phyloP scores from a whole-genome alignment of 257 asterid genomes.

The Scutellaria minor region DNA sequence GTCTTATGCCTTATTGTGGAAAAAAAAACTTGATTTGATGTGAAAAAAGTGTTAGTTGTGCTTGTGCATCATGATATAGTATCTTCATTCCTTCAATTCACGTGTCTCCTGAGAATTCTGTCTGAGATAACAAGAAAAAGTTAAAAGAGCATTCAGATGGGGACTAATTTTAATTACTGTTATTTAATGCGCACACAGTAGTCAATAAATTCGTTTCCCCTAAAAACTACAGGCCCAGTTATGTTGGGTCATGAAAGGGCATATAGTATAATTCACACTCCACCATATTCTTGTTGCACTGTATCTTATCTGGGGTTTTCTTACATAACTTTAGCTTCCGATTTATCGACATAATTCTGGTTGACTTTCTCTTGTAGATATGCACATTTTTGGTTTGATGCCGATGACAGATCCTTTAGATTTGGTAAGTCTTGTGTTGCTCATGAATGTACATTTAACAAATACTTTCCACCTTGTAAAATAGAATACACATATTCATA shows the following conservation, averaged over 20 bases:
- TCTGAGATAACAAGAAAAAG: conserved; percentile 14
- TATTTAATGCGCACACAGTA: conserved; percentile 6
- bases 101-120: conserved; percentile 11
- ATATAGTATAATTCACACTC: conserved; percentile 16
- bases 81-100: conserved; percentile 16
- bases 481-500: not conserved
- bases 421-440: conserved; percentile 68
- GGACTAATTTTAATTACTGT: conserved; percentile 24
- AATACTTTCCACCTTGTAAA: conserved; percentile 3
- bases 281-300: conserved; percentile 19
- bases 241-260: conserved; percentile 16
- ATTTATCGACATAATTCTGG: conserved; percentile 36
- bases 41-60: conserved; percentile 22
- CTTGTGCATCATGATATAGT: conserved; percentile 16
- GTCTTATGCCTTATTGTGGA: conserved; percentile 23
- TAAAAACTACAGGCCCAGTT: conserved; percentile 17
- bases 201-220: not conserved
- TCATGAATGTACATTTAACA: conserved; percentile 27
- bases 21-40: not conserved
- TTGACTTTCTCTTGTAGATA: conserved; percentile 68
- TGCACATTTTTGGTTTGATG: conserved; percentile 86
- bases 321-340: conserved; percentile 31
- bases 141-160: conserved; percentile 24
- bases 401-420: conserved; percentile 84
- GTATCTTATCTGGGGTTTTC: conserved; percentile 19